Evolutionary conservation across 2,329 filamentous ascomycete species (phyloP).

Genomic region (Purpureocillium takamizusanense): DNA sequence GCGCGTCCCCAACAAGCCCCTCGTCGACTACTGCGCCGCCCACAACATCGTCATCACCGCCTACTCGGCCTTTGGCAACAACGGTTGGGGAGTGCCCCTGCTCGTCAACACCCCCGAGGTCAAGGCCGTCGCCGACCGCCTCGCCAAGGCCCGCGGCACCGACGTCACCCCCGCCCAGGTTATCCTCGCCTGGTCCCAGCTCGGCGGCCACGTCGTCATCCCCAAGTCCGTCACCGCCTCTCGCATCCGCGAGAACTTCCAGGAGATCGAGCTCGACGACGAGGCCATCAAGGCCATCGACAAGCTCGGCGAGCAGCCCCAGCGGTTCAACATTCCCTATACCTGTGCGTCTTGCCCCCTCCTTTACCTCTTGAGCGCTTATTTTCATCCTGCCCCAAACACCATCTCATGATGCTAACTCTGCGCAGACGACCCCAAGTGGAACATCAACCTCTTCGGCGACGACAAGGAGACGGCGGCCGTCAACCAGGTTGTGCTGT

Average conservation of each 20-base stretch:
- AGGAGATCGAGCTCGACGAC: conserved; percentile 52
- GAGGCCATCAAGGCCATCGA: conserved; percentile 52
- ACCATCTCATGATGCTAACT: conserved; percentile 4
- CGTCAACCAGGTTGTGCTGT: conserved; percentile 33
- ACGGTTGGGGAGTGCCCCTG: conserved; percentile 33
- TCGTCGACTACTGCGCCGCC: conserved; percentile 49
- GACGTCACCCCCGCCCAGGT: conserved; percentile 33
- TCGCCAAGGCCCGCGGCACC: conserved; percentile 23
- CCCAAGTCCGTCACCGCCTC: conserved; percentile 63
- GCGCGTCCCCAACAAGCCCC: conserved; percentile 45
- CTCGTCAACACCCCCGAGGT: conserved; percentile 49
- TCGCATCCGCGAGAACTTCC: conserved; percentile 62
- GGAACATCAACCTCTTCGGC: conserved; percentile 48
- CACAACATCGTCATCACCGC: conserved; percentile 60
- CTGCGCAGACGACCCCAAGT: conserved; percentile 36
- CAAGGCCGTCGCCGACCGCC: conserved; percentile 43
- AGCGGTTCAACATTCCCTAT: conserved; percentile 35
- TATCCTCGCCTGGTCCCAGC: conserved; percentile 48
- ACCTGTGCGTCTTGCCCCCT: conserved; percentile 23
- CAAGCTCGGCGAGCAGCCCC: conserved; percentile 45
- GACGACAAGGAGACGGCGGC: conserved; percentile 43
- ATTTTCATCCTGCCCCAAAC: no score
- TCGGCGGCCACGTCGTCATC: conserved; percentile 59
- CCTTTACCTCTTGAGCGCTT: no score
- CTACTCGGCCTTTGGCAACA: conserved; percentile 49